phyloP scores from a whole-genome alignment of 139 green algal genomes.

The Chlorella sp. region DNA sequence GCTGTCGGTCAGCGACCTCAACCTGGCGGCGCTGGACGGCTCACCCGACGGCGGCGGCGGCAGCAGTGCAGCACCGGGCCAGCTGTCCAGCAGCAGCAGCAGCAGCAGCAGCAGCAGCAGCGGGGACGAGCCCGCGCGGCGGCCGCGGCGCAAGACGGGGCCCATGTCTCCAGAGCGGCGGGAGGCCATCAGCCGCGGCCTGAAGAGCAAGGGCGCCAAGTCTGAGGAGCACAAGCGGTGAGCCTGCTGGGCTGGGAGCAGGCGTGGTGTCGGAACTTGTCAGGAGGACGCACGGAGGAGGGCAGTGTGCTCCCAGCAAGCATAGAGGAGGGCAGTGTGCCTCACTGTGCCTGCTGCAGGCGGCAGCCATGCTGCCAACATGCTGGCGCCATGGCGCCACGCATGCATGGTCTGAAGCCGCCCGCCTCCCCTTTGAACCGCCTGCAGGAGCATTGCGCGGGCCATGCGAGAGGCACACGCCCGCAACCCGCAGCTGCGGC shows the following conservation, averaged over 20 bases:
- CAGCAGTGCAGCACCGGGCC: too few relatives aligned
- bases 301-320: not conserved
- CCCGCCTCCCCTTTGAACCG: too few relatives aligned
- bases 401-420: too few relatives aligned
- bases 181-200: slow-evolving; percentile 32
- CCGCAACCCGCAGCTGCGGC: slow-evolving; percentile 33
- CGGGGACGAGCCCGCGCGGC: not conserved
- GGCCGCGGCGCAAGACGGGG: not conserved
- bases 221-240: slow-evolving; percentile 38
- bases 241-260: not conserved
- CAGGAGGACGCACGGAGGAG: not conserved
- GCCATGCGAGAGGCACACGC: slow-evolving; percentile 33
- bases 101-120: not conserved
- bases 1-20: slow-evolving; percentile 17
- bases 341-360: too few relatives aligned
- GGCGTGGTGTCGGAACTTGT: not conserved
- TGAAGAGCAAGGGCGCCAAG: slow-evolving; percentile 24
- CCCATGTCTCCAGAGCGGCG: slow-evolving; percentile 34
- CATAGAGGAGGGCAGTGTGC: too few relatives aligned
- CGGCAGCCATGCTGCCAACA: too few relatives aligned
- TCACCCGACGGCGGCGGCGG: too few relatives aligned
- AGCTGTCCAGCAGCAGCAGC: not conserved
- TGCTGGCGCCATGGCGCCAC: too few relatives aligned
- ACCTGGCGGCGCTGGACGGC: slow-evolving; percentile 13
- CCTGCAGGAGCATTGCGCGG: slow-evolving; percentile 17